Evolutionary conservation across 257 asterid genomes (phyloP).

Genomic region (Apocynum venetum): DNA sequence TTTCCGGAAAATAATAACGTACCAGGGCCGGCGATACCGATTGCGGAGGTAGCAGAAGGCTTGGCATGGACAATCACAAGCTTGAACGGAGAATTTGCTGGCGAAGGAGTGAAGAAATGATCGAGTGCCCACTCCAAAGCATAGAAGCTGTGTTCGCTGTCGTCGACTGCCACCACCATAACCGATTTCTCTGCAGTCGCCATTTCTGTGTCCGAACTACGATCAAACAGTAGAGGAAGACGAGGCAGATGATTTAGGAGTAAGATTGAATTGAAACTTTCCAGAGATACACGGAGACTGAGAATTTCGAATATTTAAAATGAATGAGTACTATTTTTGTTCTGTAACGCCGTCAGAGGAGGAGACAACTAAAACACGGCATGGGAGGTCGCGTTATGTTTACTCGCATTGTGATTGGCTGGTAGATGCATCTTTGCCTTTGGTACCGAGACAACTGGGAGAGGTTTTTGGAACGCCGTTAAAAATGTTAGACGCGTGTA

Average conservation of each 20-base stretch:
- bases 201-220: background rate
- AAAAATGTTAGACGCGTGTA: background rate
- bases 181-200: conserved; percentile 52
- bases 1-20: background rate
- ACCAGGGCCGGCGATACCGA: conserved; percentile 80
- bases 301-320: background rate
- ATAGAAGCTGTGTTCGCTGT: conserved; percentile 71
- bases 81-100: conserved; percentile 43
- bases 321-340: background rate
- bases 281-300: background rate
- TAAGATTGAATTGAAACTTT: background rate
- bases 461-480: background rate
- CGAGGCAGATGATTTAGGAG: background rate
- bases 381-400: background rate
- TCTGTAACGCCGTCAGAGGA: background rate
- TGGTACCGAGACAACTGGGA: background rate
- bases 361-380: no score
- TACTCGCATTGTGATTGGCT: background rate
- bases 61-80: conserved; percentile 66
- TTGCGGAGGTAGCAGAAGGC: conserved; percentile 46
- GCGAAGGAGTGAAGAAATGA: conserved; percentile 52
- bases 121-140: conserved; percentile 78
- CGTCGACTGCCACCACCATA: conserved; percentile 79
- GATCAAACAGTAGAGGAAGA: background rate
- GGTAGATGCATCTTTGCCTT: background rate